These are phyloP conservation scores for Rhytidhysteron rufulum DNA, from an alignment of 2,329 filamentous ascomycete species.

Conservation along the genomic window DNA sequence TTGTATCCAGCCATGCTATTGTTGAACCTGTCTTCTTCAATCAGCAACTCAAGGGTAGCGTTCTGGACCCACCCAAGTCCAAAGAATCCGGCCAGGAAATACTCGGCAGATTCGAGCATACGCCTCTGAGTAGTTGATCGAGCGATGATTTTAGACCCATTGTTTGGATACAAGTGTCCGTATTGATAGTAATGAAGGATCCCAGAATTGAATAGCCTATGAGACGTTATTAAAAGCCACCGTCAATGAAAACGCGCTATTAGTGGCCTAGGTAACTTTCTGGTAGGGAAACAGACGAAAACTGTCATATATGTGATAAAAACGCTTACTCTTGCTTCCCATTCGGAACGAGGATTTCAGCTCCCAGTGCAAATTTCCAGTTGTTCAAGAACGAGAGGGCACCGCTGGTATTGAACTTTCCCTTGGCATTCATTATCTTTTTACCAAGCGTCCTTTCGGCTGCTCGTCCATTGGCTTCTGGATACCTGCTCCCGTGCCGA, in stretches of 20 bases:
- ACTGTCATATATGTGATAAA: too few species aligned
- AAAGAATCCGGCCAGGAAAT: conserved; percentile 77
- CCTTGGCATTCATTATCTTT: conserved; percentile 54
- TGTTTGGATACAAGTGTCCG: conserved; percentile 63
- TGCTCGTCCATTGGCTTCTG: conserved; percentile 55
- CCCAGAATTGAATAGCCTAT: conserved; percentile 61
- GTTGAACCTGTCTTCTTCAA: conserved; percentile 62
- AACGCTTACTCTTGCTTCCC: conserved; percentile 59
- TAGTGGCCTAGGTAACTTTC: too few species aligned
- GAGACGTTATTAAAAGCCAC: not conserved
- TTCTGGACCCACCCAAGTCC: conserved; percentile 70
- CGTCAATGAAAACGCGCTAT: too few species aligned
- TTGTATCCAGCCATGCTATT: conserved; percentile 67
- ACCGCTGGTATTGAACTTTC: conserved; percentile 55
- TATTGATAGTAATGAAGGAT: conserved; percentile 71
- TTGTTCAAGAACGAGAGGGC: conserved; percentile 62
- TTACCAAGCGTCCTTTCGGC: conserved; percentile 52
- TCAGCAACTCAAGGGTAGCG: conserved; percentile 67
- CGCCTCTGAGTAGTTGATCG: conserved; percentile 73
- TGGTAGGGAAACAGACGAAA: too few species aligned
- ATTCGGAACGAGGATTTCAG: conserved; percentile 67
- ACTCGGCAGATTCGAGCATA: conserved; percentile 73
- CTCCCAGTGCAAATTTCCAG: conserved; percentile 67
- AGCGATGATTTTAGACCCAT: conserved; percentile 67
- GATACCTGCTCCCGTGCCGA: conserved; percentile 71